Conservation (phyloP, 108 stramenopile genomes). For the Nitzschia inconspicua region DNA sequence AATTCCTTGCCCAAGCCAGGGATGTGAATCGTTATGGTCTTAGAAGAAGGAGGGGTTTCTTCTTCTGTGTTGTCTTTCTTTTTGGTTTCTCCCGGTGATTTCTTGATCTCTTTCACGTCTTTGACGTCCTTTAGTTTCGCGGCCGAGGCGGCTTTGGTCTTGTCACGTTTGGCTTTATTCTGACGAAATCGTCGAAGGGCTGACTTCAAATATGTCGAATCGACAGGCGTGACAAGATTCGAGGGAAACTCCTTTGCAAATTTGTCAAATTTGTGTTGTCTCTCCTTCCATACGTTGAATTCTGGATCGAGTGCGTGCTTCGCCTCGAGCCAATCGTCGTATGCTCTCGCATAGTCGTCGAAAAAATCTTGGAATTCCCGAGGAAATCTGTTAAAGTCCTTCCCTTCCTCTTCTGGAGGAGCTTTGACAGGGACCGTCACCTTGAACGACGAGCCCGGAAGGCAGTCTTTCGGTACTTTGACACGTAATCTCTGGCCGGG, state of each 20-base stretch:
- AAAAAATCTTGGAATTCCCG: conserved; percentile 54
- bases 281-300: conserved; percentile 50
- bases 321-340: conserved; percentile 71
- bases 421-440: conserved; percentile 63
- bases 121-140: too few relatives aligned
- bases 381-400: conserved; percentile 62
- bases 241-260: conserved; percentile 59
- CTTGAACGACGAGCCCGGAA: conserved; percentile 61
- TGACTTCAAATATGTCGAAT: conserved; percentile 52
- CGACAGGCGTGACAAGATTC: conserved; percentile 63
- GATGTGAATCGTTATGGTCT: too few relatives aligned
- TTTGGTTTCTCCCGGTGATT: too few relatives aligned
- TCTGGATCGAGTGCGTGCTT: conserved; percentile 41
- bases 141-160: conserved; percentile 19
- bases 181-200: conserved; percentile 64
- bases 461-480: conserved; percentile 58
- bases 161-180: conserved; percentile 54
- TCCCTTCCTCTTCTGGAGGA: conserved; percentile 27
- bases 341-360: conserved; percentile 49
- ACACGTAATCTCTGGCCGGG: conserved; percentile 78
- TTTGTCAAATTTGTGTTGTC: conserved; percentile 72
- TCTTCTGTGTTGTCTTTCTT: too few relatives aligned
- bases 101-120: too few relatives aligned
- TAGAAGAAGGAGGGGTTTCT: too few relatives aligned
- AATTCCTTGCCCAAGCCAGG: too few relatives aligned